Evolutionary conservation across 2,329 filamentous ascomycete genomes (phyloP), one percentile per base, ranked within the genome.

Genomic region (Dactylonectria estremocensis): DNA sequence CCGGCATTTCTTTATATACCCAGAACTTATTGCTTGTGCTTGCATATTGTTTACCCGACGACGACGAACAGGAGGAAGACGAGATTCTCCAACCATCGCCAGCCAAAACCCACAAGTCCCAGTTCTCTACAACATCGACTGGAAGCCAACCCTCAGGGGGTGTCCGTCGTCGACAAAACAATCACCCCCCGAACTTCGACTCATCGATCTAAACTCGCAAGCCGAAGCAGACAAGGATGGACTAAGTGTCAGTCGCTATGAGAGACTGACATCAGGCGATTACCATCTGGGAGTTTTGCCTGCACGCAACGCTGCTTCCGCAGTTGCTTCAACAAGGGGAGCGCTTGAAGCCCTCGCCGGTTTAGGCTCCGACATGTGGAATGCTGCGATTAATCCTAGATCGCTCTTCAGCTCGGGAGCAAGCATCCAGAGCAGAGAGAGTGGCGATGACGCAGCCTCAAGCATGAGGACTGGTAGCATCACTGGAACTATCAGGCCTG

Each of bases 1-100:
- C 96, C 79, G 96, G 96, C 77, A 92, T 99, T 81, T 97, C 95
- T 72, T 88, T 99, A 82, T 98, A 98, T 90, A 97, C 95, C 79
- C 94, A 94, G 79, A 96, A 90, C 78, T 87, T 97, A 74, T 88
- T 99, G 81, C 89, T 97, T 76, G 92, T 98, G 76, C 92, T 99
- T 83, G 95, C 95, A 78, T 98, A 97, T 82, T 91, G 95, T 76
- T 91, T 91, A 68, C 89, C 91, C 43, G 93, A 94, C 52, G 86
- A 91, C 9, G 88, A 92, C n/a, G 88, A 91, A 9, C 88, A 92
- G 16, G 88, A 91, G 14, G 87, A 91, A 10, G 81, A 87, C 8
- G 82, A 83, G 2, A 79, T 55, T 46, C 16, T 67, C 18, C 59
- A 45, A 20, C 14, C 18, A 68, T 80, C 64, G 70, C 80, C 52